Base-by-base conservation (phyloP, 345 rosid genomes). In the Hirschfeldia incana region DNA sequence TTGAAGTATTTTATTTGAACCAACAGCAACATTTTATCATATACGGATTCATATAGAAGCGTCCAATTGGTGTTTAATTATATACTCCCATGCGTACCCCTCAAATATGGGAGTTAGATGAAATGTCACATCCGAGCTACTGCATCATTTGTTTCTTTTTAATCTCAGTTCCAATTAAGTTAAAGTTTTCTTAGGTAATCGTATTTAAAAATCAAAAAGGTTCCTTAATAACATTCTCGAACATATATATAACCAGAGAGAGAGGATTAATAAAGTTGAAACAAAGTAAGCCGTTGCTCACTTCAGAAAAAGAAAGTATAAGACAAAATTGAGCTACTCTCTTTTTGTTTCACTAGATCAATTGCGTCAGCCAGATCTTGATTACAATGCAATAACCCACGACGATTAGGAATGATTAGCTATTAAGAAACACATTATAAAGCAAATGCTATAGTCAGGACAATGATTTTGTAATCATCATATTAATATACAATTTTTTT, bases 271-370 rank as follows among this genome's bases (percentile, higher is more conserved):
- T 8, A 65, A 62, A 73, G 69, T 59, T 30, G 5, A 28, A 10
- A 59, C 7, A n/a, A 27, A 1, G 55, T 10, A 62, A 27, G 15
- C 3, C 9, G 9, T 36, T 36, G 42, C 42, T 36, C 8, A 36
- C 32, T 29, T 29, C 3, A 36, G 42, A 7, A 36, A 36, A 36
- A 36, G 42, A 36, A 16, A 3, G 46, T 32, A 49, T 12, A 46
- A 65, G 49, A 64, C 77, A 74, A 64, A 73, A 46, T 1, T 46
- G n/a, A 64, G 72, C 65, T 75, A 53, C 78, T 53, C 42, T 36
- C 42, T 36, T 36, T 36, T 36, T 36, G 42, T 36, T 36, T 8
- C 42, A 36, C 42, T 36, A 36, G 42, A 36, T 36, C 42, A 36
- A 9, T 36, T 36, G 42, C 6, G 37, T 36, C 10, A 36, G 42